A percentile compares a stretch with the other conserved stretches of the same genome.
Conservation (phyloP, 2,329 filamentous ascomycete genomes). For the Fusarium odoratissimum region DNA sequence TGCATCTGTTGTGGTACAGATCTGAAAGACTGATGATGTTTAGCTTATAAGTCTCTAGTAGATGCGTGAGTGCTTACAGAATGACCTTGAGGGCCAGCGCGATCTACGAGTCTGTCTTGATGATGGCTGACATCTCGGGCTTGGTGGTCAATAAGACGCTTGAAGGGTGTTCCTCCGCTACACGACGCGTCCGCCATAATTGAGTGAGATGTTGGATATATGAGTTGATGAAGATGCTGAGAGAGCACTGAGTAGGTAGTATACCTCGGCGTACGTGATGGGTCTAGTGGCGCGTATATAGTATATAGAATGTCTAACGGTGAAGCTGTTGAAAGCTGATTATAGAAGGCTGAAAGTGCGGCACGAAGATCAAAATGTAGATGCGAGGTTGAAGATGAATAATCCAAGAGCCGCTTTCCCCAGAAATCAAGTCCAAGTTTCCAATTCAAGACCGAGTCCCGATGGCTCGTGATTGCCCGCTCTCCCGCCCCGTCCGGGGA, state of each 20-base stretch:
- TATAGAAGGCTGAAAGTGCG: not conserved
- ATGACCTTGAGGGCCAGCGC: constrained; percentile 43
- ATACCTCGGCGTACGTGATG: constrained; percentile 35
- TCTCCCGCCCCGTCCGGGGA: constrained; percentile 42
- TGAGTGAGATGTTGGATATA: not conserved
- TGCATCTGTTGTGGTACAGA: constrained; percentile 46
- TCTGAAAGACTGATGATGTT: constrained; percentile 48
- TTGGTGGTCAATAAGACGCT: constrained; percentile 57
- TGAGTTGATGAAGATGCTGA: constrained; percentile 1
- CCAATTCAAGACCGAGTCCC: constrained; percentile 10
- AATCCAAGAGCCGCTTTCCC: constrained; percentile 23
- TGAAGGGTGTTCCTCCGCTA: constrained; percentile 57
- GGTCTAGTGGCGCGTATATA: not conserved
- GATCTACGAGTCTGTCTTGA: constrained; percentile 54
- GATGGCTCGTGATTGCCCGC: constrained; percentile 42
- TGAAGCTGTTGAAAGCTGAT: not conserved
- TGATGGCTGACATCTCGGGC: constrained; percentile 56
- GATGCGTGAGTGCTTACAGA: constrained; percentile 44
- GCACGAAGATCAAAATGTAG: not conserved
- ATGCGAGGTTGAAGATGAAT: constrained; percentile 29
- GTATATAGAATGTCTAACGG: not conserved
- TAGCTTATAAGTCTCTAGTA: not conserved
- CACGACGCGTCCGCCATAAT: constrained; percentile 57
- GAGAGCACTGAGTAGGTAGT: constrained; percentile 1
- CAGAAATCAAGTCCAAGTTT: not conserved